phyloP scores from a whole-genome alignment of 2,329 filamentous ascomycete species.

The Aureobasidium sp. region DNA sequence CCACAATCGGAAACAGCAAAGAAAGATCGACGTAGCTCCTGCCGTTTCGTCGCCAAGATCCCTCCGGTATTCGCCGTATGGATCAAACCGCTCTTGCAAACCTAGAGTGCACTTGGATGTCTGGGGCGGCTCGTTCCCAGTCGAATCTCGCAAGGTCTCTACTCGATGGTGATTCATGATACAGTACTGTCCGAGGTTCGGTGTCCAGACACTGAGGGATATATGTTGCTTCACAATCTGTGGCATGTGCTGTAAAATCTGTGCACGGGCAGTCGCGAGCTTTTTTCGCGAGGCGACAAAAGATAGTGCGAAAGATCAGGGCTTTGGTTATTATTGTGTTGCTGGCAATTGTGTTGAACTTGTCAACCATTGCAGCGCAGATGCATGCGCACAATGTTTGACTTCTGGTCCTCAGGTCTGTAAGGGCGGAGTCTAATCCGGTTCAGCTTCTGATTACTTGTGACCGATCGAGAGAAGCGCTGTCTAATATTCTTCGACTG shows the following conservation, averaged over 20 bases:
- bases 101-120: background rate
- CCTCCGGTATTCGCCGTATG: background rate
- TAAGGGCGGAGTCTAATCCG: background rate
- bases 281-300: background rate
- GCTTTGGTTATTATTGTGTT: background rate
- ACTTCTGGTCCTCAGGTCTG: background rate
- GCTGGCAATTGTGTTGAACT: background rate
- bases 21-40: background rate
- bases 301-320: background rate
- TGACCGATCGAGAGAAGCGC: background rate
- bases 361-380: background rate
- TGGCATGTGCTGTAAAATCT: background rate
- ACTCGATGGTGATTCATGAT: background rate
- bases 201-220: background rate
- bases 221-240: background rate
- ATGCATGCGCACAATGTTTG: background rate
- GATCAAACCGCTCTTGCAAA: background rate
- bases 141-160: background rate
- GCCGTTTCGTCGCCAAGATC: background rate
- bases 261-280: background rate
- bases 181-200: background rate
- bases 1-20: background rate
- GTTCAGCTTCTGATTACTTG: background rate
- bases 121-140: background rate
- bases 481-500: background rate